Percentiles rank a stretch among this genome's conserved stretches.
These are phyloP conservation scores for Inga leiocalycina DNA, from an alignment of 306 rosid species.

Conservation along the genomic window DNA sequence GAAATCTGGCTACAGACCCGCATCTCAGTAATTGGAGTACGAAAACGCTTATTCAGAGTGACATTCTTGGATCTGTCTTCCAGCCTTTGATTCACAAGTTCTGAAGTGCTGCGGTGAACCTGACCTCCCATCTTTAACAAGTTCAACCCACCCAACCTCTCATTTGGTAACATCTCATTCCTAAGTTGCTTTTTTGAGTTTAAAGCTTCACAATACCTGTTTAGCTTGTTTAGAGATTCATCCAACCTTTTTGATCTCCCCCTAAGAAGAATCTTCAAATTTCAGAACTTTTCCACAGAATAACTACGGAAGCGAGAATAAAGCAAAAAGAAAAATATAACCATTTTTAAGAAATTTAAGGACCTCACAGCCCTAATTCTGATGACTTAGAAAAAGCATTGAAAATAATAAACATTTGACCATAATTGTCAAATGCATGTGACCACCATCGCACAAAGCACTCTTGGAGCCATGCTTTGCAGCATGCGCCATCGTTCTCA, in stretches of 20 bases:
- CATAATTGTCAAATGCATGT: neutral
- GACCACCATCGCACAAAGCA: neutral
- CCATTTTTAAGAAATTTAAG: constrained; percentile 24
- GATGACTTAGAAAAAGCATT: constrained; percentile 8
- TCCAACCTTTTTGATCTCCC: constrained; percentile 62
- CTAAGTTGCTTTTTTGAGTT: constrained; percentile 62
- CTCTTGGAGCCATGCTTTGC: neutral
- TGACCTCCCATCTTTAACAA: constrained; percentile 61
- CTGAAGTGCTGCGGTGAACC: constrained; percentile 52
- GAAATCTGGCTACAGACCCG: constrained; percentile 53
- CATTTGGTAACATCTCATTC: constrained; percentile 67
- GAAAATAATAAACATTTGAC: constrained; percentile 14
- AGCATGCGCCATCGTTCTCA: neutral
- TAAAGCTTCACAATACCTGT: constrained; percentile 68
- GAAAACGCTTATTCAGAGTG: constrained; percentile 65
- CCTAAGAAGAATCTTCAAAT: constrained; percentile 50
- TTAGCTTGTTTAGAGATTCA: constrained; percentile 65
- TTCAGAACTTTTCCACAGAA: constrained; percentile 37
- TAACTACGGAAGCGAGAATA: constrained; percentile 32
- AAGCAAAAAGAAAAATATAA: neutral
- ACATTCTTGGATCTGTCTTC: constrained; percentile 64
- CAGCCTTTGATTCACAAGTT: constrained; percentile 55
- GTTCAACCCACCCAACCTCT: constrained; percentile 58
- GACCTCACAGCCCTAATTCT: constrained; percentile 17
- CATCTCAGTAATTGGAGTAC: constrained; percentile 65